phyloP scores from a whole-genome alignment of 441 rosid species.

The Mallotus japonicus region DNA sequence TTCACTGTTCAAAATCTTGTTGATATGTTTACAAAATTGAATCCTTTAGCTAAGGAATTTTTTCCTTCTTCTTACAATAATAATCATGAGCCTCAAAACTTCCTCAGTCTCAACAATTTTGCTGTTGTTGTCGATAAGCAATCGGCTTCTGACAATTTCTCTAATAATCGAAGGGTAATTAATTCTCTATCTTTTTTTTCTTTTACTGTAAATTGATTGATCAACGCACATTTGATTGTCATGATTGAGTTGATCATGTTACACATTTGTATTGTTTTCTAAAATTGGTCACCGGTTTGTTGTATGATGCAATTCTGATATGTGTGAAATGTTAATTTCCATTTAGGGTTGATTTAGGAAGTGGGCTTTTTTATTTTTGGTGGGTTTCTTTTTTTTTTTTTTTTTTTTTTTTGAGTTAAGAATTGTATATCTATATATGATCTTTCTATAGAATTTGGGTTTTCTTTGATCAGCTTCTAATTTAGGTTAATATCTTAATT shows the following conservation, averaged over 20 bases:
- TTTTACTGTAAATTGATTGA: not conserved
- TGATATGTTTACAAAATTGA: slow-evolving; percentile 75
- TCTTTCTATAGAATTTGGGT: too few species aligned
- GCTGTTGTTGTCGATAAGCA: slow-evolving; percentile 25
- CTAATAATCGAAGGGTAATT: slow-evolving; percentile 43
- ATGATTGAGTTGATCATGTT: not conserved
- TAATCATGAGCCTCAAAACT: slow-evolving; percentile 23
- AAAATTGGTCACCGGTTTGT: not conserved
- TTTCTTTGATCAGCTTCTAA: not conserved
- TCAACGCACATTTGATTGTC: not conserved
- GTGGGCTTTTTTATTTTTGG: too few species aligned
- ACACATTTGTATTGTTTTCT: not conserved
- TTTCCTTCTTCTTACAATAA: slow-evolving; percentile 55
- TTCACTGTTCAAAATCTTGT: slow-evolving; percentile 68
- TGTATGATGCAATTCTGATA: not conserved
- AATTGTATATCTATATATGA: too few species aligned
- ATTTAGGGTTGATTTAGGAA: too few species aligned
- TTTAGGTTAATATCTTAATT: not conserved
- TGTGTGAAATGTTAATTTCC: too few species aligned
- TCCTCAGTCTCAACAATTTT: slow-evolving; percentile 29
- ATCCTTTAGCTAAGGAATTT: slow-evolving; percentile 85
- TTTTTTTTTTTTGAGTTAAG: too few species aligned
- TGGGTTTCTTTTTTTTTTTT: too few species aligned
- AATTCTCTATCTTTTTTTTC: not conserved
- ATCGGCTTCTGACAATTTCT: slow-evolving; percentile 29